Conservation (phyloP, 2,329 filamentous ascomycete species). For the Aspergillus oerlinghausenensis region DNA sequence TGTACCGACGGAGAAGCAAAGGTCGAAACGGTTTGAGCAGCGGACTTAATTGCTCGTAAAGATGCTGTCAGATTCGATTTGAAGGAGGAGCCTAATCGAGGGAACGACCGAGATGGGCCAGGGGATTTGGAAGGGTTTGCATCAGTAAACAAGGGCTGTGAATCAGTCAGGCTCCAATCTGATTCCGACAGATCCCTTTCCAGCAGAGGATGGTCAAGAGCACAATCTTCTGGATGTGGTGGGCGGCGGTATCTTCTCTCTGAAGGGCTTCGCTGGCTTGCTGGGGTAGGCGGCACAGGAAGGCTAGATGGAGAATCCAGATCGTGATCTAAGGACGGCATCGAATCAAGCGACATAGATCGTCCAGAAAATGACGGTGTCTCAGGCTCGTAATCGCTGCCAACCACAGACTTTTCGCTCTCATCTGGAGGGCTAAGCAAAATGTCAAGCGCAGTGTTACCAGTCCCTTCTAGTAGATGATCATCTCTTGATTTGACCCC, state of each 20-base stretch:
- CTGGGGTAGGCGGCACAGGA: constrained; percentile 40
- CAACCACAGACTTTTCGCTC: constrained; percentile 34
- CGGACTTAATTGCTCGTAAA: constrained; percentile 56
- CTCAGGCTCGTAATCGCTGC: constrained; percentile 43
- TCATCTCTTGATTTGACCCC: constrained; percentile 49
- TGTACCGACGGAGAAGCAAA: constrained; percentile 50
- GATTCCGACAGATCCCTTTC: constrained; percentile 29
- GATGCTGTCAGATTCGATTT: constrained; percentile 62
- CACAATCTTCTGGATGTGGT: constrained; percentile 52
- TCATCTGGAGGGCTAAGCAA: constrained; percentile 52
- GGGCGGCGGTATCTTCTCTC: constrained; percentile 45
- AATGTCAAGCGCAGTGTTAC: constrained; percentile 49
- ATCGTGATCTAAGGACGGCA: constrained; percentile 50
- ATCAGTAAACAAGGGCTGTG: constrained; percentile 9
- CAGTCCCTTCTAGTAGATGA: constrained; percentile 34
- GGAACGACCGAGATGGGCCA: constrained; percentile 30
- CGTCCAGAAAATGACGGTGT: constrained; percentile 39
- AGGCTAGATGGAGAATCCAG: constrained; percentile 46
- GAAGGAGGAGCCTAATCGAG: constrained; percentile 48
- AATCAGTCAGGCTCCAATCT: constrained; percentile 9
- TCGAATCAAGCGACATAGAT: constrained; percentile 56
- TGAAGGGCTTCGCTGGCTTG: constrained; percentile 31
- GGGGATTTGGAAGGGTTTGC: constrained; percentile 14
- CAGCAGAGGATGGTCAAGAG: constrained; percentile 54
- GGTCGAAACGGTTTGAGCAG: constrained; percentile 58